Conservation (phyloP, 768 basidiomycete genomes). For the Pleurotus giganteus region DNA sequence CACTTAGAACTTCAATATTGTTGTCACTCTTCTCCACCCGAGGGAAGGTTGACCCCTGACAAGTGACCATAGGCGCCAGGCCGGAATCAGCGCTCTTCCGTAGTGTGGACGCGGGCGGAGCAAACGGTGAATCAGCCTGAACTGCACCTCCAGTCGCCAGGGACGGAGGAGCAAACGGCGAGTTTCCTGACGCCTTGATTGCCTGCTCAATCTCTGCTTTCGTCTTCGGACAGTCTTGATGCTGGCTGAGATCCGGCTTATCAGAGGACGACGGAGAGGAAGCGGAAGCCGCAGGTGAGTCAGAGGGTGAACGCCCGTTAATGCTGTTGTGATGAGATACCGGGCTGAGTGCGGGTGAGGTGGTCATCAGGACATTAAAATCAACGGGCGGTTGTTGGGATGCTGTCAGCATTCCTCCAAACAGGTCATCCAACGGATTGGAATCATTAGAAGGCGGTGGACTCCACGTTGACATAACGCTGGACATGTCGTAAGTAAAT, state of each 20-base stretch:
- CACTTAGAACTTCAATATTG: conserved; percentile 75
- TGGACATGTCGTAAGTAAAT: conserved; percentile 47
- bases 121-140: conserved; percentile 35
- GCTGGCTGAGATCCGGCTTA: conserved; percentile 32
- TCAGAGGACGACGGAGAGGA: conserved; percentile 37
- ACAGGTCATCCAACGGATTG: conserved; percentile 43
- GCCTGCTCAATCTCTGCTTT: conserved; percentile 48
- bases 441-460: conserved; percentile 27
- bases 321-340: conserved; percentile 44
- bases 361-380: conserved; percentile 27
- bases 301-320: conserved; percentile 20
- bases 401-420: conserved; percentile 32
- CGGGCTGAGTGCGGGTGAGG: conserved; percentile 50
- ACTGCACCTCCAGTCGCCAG: conserved; percentile 13
- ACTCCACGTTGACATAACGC: conserved; percentile 41
- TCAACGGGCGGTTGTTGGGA: conserved; percentile 26
- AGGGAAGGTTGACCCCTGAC: conserved; percentile 67
- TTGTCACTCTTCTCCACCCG: conserved; percentile 65
- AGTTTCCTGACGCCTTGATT: conserved; percentile 56
- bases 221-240: conserved; percentile 49
- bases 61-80: conserved; percentile 56
- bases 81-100: conserved; percentile 43
- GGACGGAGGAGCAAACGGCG: conserved; percentile 44
- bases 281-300: conserved; percentile 18
- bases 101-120: conserved; percentile 24